Evolutionary conservation across 1,284 basidiomycete genomes (phyloP), one percentile per base, ranked within the genome.

Genomic region (Acaromyces ingoldii): DNA sequence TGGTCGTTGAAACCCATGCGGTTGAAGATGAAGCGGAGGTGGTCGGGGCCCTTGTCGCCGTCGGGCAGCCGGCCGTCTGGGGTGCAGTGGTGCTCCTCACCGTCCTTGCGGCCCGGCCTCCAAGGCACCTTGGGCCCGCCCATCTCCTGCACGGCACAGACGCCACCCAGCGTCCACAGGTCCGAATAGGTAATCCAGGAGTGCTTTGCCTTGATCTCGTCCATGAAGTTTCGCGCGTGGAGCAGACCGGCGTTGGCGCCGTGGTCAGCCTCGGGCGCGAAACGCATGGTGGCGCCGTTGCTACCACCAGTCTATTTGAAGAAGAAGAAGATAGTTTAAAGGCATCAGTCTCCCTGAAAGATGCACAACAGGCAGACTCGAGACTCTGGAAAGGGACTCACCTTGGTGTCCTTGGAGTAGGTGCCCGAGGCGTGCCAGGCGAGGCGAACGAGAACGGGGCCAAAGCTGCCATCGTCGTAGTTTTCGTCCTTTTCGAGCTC

Each of bases 61-160:
- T 97, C 93, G 21, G 93, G 93, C 34, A 98, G 84, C 76, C 93
- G 86, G 53, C 93, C 93, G 71, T 92, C 91, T 19, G 93, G 92
- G 26, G 93, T 89, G 63, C 62, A 72, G 57, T 67, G 61, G 45
- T 74, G 68, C 40, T 64, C 68, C 24, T 64, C 49, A 21, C 67
- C 67, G 56, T 78, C 77, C 55, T 67, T 67, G 38, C 77, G 67
- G 25, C 77, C 77, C 7, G 77, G 72, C 41, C 75, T 60, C 77
- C 80, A 81, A 9, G 63, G 62, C 36, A 77, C 60, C 55, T 67
- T 66, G 53, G 71, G 71, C 21, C 71, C 71, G 37, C 66, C 71
- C 44, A 76, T 65, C 64, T 81, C 82, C 81, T 96, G 89, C 57
- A 98, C 77, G 45, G 89, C 77, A 42, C 57, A 63, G 15, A 78